Base-by-base conservation (phyloP, 2,329 filamentous ascomycete species). In the Cordyceps farinosa region DNA sequence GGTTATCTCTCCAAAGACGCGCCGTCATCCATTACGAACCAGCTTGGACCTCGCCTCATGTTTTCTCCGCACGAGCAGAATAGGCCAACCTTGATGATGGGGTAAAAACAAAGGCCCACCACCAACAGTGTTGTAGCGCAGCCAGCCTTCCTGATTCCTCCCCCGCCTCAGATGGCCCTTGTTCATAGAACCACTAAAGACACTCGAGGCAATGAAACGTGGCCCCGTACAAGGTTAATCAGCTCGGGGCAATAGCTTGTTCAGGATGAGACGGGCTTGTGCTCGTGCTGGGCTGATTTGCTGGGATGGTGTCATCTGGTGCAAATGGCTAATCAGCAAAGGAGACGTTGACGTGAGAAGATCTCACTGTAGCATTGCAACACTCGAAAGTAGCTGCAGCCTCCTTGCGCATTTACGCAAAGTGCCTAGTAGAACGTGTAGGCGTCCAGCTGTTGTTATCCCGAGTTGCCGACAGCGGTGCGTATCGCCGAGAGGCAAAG, bases 401-500 rank as follows among this genome's bases (percentile, higher is more conserved):
- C 5, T 5, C 10, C 13, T 29, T 22, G 22, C 22, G 29, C 52
- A 54, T 30, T 29, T 29, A 11, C 22, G 17, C 22, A 40, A 22
- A 40, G 3, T 42, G 45, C 27, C 6, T 27, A 48, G 13, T 5
- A 40, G 10, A 11, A 17, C 29, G 22, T 17, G 27, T 4, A n/a
- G 36, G 22, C 22, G 36, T n/a, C 27, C 40, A 56, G 27, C 27
- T 45, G 29, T 32, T 50, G 32, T 17, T 54, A 30, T 29, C 13
- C 59, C 59, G 59, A 61, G 59, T 48, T 30, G 48, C 58, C 40
- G 59, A 61, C 30, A 9, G 29, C 48, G 10, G 32, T 30, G 42
- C 51, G 59, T 61, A 61, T 61, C 59, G 59, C 59, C 59, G 59
- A 61, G 59, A 40, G n/a, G 5, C n/a, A 27, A 30, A 42, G 45